phyloP scores from a whole-genome alignment of 208 protist species.

The Paratrypanosoma confusum region DNA sequence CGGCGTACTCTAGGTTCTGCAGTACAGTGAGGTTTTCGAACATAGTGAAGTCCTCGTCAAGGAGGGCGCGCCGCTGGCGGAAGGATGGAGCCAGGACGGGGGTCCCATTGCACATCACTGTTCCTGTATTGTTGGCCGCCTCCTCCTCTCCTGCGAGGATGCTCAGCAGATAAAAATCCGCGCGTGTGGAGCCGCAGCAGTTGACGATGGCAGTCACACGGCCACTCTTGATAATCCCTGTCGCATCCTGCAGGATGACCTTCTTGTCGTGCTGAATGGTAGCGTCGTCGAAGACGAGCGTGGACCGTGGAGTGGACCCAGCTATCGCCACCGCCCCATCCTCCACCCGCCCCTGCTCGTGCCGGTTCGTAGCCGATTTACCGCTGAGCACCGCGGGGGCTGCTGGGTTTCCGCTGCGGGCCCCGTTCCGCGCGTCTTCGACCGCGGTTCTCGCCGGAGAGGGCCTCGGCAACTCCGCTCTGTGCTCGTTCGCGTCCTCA shows the following conservation, averaged over 20 bases:
- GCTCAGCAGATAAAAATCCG: constrained; percentile 24
- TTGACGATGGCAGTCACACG: constrained; percentile 54
- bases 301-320: too few species aligned
- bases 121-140: constrained; percentile 9
- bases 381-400: too few species aligned
- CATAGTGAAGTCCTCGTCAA: constrained; percentile 23
- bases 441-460: too few species aligned
- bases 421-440: too few species aligned
- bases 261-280: constrained; percentile 13
- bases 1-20: constrained; percentile 45
- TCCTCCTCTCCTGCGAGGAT: constrained; percentile 27
- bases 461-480: too few species aligned
- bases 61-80: constrained; percentile 15
- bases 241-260: constrained; percentile 26
- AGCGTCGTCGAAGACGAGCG: constrained; percentile 31
- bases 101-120: constrained; percentile 41
- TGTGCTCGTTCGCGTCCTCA: too few species aligned
- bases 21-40: constrained; percentile 34
- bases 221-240: constrained; percentile 30
- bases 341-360: too few species aligned
- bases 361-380: too few species aligned
- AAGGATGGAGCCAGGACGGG: constrained; percentile 37
- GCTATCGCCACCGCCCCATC: too few species aligned
- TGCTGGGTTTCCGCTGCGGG: too few species aligned
- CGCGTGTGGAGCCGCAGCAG: constrained; percentile 28